phyloP scores from a whole-genome alignment of 352 stramenopile genomes.

The Globisporangium nunn region DNA sequence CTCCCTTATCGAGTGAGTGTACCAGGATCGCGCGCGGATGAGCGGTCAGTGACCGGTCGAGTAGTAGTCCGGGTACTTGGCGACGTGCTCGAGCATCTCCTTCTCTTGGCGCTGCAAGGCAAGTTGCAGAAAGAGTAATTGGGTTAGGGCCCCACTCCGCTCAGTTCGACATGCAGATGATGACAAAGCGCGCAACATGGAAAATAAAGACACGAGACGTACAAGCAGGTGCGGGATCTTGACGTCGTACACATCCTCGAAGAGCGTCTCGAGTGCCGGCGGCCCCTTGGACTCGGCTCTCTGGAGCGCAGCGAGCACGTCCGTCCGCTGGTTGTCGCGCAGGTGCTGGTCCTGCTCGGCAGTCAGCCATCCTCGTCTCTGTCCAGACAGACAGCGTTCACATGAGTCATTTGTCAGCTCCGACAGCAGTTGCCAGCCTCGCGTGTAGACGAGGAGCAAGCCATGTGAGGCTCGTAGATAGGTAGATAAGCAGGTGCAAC shows the following conservation, averaged over 20 bases:
- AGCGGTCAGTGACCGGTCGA: slow-evolving; percentile 27
- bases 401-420: not conserved
- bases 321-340: slow-evolving; percentile 85
- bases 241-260: slow-evolving; percentile 96
- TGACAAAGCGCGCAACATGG: not conserved
- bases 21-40: not conserved
- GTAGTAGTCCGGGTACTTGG: slow-evolving; percentile 93
- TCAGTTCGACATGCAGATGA: no score
- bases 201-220: slow-evolving; percentile 11
- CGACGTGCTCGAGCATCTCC: slow-evolving; percentile 86
- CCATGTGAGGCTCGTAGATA: no score
- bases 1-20: not conserved
- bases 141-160: no score
- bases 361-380: slow-evolving; percentile 83
- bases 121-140: slow-evolving; percentile 1
- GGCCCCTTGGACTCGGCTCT: slow-evolving; percentile 88
- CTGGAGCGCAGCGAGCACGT: slow-evolving; percentile 77
- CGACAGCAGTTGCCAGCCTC: not conserved
- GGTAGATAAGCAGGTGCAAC: not conserved
- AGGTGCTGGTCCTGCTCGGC: slow-evolving; percentile 76
- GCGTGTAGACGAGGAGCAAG: not conserved
- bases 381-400: not conserved
- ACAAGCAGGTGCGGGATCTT: slow-evolving; percentile 90
- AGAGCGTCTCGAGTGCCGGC: slow-evolving; percentile 89
- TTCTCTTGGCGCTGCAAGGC: slow-evolving; percentile 84